phyloP scores from a whole-genome alignment of 169 alveolate species.

The Plasmodium blacklocki region DNA sequence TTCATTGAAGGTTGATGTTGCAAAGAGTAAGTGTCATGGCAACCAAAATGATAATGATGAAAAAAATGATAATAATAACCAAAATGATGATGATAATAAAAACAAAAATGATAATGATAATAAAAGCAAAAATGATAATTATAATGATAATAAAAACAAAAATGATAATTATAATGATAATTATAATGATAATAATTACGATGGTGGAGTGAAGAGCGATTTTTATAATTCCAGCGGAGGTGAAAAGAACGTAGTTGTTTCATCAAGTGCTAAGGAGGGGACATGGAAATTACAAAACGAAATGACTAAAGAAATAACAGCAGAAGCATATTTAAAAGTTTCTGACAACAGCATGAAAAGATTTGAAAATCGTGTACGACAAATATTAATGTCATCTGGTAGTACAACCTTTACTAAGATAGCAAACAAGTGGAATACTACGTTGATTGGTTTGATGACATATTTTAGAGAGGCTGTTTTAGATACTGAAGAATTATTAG shows the following conservation, averaged over 20 bases:
- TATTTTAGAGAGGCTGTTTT: slow-evolving; percentile 99
- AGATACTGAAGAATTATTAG: slow-evolving; percentile 98
- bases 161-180: not conserved
- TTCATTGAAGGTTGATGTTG: too few relatives aligned
- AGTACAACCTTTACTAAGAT: slow-evolving; percentile 99
- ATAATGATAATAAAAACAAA: not conserved
- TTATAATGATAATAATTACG: too few relatives aligned
- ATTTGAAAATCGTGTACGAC: slow-evolving; percentile 97
- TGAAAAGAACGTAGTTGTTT: slow-evolving; percentile 59
- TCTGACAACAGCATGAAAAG: slow-evolving; percentile 97
- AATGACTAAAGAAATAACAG: slow-evolving; percentile 98
- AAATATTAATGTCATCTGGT: slow-evolving; percentile 99
- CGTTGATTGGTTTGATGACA: slow-evolving; percentile 98
- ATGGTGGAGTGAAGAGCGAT: not conserved
- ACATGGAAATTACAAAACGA: slow-evolving; percentile 99
- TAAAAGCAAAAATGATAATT: too few relatives aligned
- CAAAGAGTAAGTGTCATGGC: too few relatives aligned
- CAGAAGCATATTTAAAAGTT: slow-evolving; percentile 98
- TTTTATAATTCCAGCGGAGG: too few relatives aligned
- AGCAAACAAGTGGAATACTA: slow-evolving; percentile 99
- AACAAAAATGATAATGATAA: too few relatives aligned
- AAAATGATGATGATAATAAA: too few relatives aligned
- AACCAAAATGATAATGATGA: too few relatives aligned
- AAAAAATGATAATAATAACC: too few relatives aligned
- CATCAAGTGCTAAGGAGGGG: slow-evolving; percentile 91